A percentile compares a stretch with the other conserved stretches of the same genome.
These are phyloP conservation scores for Macrolepiota dolichaula DNA, from an alignment of 768 basidiomycete genomes.

Conservation along the genomic window DNA sequence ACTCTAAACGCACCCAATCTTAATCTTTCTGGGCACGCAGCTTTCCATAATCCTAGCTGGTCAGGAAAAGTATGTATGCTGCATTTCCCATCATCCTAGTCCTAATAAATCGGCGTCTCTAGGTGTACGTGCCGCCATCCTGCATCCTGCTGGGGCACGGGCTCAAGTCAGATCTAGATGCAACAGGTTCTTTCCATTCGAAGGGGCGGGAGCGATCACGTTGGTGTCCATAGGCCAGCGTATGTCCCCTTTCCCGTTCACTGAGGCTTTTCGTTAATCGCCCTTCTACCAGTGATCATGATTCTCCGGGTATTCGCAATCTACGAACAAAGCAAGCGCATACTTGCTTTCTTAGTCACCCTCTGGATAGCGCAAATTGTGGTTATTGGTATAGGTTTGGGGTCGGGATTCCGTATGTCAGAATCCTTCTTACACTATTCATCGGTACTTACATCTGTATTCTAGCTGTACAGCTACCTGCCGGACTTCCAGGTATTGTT, in stretches of 20 bases:
- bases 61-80: constrained; percentile 15
- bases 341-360: constrained; percentile 18
- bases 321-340: constrained; percentile 17
- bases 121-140: not conserved
- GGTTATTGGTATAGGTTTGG: constrained; percentile 20
- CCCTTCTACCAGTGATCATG: constrained; percentile 23
- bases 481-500: constrained; percentile 19
- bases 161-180: constrained; percentile 15
- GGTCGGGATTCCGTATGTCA: constrained; percentile 22
- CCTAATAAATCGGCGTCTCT: not conserved
- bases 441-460: not conserved
- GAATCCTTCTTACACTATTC: not conserved
- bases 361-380: constrained; percentile 24
- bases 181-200: constrained; percentile 24
- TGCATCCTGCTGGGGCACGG: not conserved
- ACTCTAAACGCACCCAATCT: not conserved
- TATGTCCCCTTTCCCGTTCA: constrained; percentile 8
- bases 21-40: constrained; percentile 12
- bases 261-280: not conserved
- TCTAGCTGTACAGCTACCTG: constrained; percentile 22
- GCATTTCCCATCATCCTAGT: not conserved
- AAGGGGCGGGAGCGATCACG: constrained; percentile 23
- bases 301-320: constrained; percentile 29
- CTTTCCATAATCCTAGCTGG: constrained; percentile 23
- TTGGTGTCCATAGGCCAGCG: constrained; percentile 19